phyloP scores from a whole-genome alignment of 192 early-diverging fungal species.

The Linnemannia schmuckeri region DNA sequence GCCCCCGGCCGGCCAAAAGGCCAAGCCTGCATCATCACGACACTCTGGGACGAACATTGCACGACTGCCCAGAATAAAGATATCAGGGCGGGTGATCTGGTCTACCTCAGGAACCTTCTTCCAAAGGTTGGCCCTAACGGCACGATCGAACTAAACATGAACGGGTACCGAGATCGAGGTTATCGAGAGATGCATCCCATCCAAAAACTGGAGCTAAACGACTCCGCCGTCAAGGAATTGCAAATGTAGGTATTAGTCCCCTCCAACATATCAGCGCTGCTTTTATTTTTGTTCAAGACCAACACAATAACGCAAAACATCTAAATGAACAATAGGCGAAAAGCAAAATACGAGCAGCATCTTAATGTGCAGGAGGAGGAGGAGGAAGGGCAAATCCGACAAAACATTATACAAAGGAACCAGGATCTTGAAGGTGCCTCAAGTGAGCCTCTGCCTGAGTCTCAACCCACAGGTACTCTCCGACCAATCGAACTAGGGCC shows the following conservation, averaged over 20 bases:
- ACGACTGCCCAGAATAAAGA: background rate
- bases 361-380: background rate
- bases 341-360: background rate
- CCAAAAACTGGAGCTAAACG: background rate
- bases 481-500: too few relatives aligned
- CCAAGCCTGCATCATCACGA: conserved; percentile 24
- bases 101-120: conserved; percentile 36
- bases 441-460: too few relatives aligned
- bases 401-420: background rate
- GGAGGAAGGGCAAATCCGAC: background rate
- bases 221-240: conserved; percentile 1
- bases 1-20: conserved; percentile 9
- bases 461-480: too few relatives aligned
- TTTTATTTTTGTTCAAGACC: too few relatives aligned
- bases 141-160: conserved; percentile 31
- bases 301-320: too few relatives aligned
- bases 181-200: conserved; percentile 6
- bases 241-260: background rate
- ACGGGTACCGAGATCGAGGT: conserved; percentile 11
- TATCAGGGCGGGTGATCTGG: conserved; percentile 16
- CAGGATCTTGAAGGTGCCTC: background rate
- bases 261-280: too few relatives aligned
- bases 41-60: conserved; percentile 47
- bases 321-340: background rate
- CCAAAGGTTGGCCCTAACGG: conserved; percentile 17